Base-by-base conservation (phyloP, 139 green algal genomes). In the Picochlorum sp. region DNA sequence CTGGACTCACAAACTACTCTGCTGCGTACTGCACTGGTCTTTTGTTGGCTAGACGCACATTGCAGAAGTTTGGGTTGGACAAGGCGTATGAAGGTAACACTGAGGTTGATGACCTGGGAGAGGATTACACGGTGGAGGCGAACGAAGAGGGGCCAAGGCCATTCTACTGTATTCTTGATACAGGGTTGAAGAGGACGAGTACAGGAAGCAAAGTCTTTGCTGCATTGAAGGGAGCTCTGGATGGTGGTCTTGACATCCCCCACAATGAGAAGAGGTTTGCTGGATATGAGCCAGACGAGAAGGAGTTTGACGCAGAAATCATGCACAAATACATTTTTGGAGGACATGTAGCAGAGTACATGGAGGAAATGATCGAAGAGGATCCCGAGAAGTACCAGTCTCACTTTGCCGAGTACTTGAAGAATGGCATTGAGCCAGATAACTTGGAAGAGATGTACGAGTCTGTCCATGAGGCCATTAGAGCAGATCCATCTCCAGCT, bases 181-280 rank as follows among this genome's bases (percentile, higher is more conserved):
- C 90, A n/a, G 94, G 94, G 57, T 86, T 99, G 14, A 95, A 95
- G 85, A 79, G 85, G 57, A 99, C 94, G 44, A 91, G 79, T 70
- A 98, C 92, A 14, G 94, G 94, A 67, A 85, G 81, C 77, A 94
- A 96, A 76, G 91, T 55, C 20, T 79, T 69, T 69, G 73, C 68
- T 4, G 68, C 68, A n/a, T 70, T 79, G 21, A 79, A 76, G 68
- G 94, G 94, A 67, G 94, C 90, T 10, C 74, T 94, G 62, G 94
- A 99, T 72, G 94, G 94, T 61, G 94, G 94, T 55, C 77, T 99
- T 63, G 85, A 97, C 82, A 94, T 99, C 60, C 94, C 94, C 45
- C 94, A 99, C 89, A 95, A 85, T 70, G 92, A 98, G 69, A 99
- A 99, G 90, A 86, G 94, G 60, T 95, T 96, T 77, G 86, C 95